Conservation (phyloP, 768 basidiomycete genomes). For the Tylopilus vinaceipallidus region DNA sequence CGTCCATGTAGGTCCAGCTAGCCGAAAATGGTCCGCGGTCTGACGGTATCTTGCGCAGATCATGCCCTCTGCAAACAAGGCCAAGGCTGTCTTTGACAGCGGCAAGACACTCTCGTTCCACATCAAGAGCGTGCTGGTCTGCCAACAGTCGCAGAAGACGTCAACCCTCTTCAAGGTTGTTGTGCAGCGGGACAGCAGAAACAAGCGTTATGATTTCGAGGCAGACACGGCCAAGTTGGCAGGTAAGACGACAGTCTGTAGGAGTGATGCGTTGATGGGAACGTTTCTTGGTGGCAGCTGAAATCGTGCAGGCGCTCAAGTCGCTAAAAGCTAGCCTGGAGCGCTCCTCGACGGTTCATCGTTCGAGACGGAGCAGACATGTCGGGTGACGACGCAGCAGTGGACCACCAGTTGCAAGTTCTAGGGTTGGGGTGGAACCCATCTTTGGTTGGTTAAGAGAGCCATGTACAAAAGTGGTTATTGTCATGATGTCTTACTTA, state of each 20-base stretch:
- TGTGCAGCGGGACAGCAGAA: slow-evolving; percentile 67
- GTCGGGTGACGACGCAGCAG: slow-evolving; percentile 34
- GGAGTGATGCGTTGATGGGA: neutral
- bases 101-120: slow-evolving; percentile 93
- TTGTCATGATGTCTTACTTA: too few relatives aligned
- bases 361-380: slow-evolving; percentile 61
- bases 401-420: too few relatives aligned
- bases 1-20: slow-evolving; percentile 60
- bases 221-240: slow-evolving; percentile 84
- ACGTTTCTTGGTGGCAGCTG: slow-evolving; percentile 41
- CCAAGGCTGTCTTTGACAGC: slow-evolving; percentile 80
- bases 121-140: slow-evolving; percentile 80
- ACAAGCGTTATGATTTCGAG: slow-evolving; percentile 97
- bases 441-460: too few relatives aligned
- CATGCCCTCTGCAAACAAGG: slow-evolving; percentile 81
- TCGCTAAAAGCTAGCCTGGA: slow-evolving; percentile 63
- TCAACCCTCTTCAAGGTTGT: slow-evolving; percentile 87
- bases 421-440: too few relatives aligned
- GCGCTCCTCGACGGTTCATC: slow-evolving; percentile 59
- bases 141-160: slow-evolving; percentile 79
- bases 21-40: neutral
- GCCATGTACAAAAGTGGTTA: too few relatives aligned
- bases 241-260: slow-evolving; percentile 42
- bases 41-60: slow-evolving; percentile 52
- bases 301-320: slow-evolving; percentile 75